phyloP scores from a whole-genome alignment of 352 stramenopile species.

The Globisporangium barbulae region DNA sequence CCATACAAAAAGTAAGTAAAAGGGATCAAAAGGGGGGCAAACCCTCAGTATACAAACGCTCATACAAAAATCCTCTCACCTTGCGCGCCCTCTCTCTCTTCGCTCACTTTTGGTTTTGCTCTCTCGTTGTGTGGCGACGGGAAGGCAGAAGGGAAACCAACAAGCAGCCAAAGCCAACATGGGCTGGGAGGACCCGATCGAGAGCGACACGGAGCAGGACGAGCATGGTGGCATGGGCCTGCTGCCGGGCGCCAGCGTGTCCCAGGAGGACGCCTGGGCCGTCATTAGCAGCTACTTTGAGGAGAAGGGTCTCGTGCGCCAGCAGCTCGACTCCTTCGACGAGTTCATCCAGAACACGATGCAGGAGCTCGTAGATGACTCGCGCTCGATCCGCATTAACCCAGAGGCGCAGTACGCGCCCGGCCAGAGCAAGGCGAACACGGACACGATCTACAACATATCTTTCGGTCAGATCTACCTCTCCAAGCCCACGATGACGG shows the following conservation, averaged over 20 bases:
- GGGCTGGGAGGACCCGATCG: slow-evolving; percentile 70
- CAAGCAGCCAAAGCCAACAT: slow-evolving; percentile 22
- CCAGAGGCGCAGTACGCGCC: slow-evolving; percentile 96
- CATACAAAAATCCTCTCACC: slow-evolving; percentile 1
- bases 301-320: slow-evolving; percentile 99
- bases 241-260: slow-evolving; percentile 82
- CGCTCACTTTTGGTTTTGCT: slow-evolving; percentile 34
- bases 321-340: slow-evolving; percentile 99
- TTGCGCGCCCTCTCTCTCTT: background rate
- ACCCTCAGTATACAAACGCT: background rate
- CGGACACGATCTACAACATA: slow-evolving; percentile 93
- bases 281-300: slow-evolving; percentile 99
- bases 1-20: too few relatives aligned
- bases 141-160: slow-evolving; percentile 10
- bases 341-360: slow-evolving; percentile 99
- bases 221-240: slow-evolving; percentile 45
- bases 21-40: background rate
- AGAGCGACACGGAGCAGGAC: slow-evolving; percentile 56
- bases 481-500: slow-evolving; percentile 95
- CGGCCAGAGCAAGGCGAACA: slow-evolving; percentile 91
- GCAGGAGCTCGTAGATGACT: slow-evolving; percentile 99
- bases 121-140: slow-evolving; percentile 17
- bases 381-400: slow-evolving; percentile 95
- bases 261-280: slow-evolving; percentile 98
- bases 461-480: slow-evolving; percentile 99